phyloP scores from a whole-genome alignment of 345 rosid species.

The Aurinia saxatilis region DNA sequence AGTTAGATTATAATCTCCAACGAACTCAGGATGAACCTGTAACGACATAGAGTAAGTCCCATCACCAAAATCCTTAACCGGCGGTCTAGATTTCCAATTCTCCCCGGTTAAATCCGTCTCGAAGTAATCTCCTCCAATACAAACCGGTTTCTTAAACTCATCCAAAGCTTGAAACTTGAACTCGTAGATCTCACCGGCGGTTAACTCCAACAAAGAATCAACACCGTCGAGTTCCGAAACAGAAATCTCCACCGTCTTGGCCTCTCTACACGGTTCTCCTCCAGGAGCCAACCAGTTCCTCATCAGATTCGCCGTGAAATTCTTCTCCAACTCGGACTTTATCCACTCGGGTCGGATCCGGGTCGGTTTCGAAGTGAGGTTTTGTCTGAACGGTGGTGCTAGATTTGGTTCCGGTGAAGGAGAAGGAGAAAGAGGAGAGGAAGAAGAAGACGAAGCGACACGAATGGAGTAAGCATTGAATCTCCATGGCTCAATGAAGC shows the following conservation, averaged over 20 bases:
- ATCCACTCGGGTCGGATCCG: conserved; percentile 36
- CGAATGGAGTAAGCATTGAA: conserved; percentile 29
- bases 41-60: conserved; percentile 66
- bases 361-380: not conserved
- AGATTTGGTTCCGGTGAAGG: not conserved
- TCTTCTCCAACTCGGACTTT: conserved; percentile 38
- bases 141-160: conserved; percentile 40
- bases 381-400: conserved; percentile 7
- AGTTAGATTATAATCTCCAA: conserved; percentile 64
- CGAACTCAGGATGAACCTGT: conserved; percentile 89
- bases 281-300: conserved; percentile 60
- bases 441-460: not conserved
- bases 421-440: conserved; percentile 12
- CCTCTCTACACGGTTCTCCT: conserved; percentile 58
- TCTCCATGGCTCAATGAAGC: conserved; percentile 55
- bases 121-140: conserved; percentile 85
- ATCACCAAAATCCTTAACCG: conserved; percentile 67
- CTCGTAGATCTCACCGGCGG: conserved; percentile 61
- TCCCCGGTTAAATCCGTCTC: conserved; percentile 86
- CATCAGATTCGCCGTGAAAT: conserved; percentile 47
- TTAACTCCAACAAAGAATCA: conserved; percentile 39
- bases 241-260: conserved; percentile 44
- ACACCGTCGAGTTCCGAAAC: conserved; percentile 52
- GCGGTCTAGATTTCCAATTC: conserved; percentile 82
- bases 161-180: conserved; percentile 59